Evolutionary conservation across 2,329 filamentous ascomycete genomes (phyloP), one percentile per base, ranked within the genome.

Genomic region (Alternaria novae-zelandiae): DNA sequence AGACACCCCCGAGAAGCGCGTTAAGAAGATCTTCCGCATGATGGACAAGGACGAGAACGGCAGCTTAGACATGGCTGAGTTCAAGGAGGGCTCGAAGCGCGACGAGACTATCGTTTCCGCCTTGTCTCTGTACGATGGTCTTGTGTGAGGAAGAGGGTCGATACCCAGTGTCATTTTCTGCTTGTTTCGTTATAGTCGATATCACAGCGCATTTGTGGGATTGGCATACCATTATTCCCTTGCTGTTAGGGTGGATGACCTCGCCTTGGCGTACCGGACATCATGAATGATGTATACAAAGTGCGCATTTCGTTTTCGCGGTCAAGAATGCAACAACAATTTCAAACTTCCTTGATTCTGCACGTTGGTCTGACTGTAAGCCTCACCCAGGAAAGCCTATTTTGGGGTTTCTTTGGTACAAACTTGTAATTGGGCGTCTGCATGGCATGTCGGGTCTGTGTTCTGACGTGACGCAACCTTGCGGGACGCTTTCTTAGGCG

Each of bases 1-100:
- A 85, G 95, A 99, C 83, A 99, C 96, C 61, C 96, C 96, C 17
- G 95, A 98, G 86, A 99, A 99, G 86, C 91, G 96, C 69, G 96
- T 99, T 67, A 90, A 87, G 82, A 99, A 99, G 86, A 98, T 99
- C 81, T 99, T 99, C 86, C 88, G 91, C 76, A 98, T 98, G 96
- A 99, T 99, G 96, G 96, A 99, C 86, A 99, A 99, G 87, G 96
- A 99, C 80, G 95, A 98, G 84, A 98, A 98, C 79, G 96, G 95
- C 73, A 96, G 92, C 78, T 84, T 99, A 74, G 95, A 98, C 80
- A 95, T 97, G 87, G 91, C 94, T 65, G 96, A 99, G 81, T 99
- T 99, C 86, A 98, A 98, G 84, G 96, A 99, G 83, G 96, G 96
- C 72, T 97, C 94, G 85, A 97, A 98, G 86, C 92, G 94, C 64